Evolutionary conservation across 345 rosid genomes (phyloP), one percentile per base, ranked within the genome.

Genomic region (Bruguiera parviflora): DNA sequence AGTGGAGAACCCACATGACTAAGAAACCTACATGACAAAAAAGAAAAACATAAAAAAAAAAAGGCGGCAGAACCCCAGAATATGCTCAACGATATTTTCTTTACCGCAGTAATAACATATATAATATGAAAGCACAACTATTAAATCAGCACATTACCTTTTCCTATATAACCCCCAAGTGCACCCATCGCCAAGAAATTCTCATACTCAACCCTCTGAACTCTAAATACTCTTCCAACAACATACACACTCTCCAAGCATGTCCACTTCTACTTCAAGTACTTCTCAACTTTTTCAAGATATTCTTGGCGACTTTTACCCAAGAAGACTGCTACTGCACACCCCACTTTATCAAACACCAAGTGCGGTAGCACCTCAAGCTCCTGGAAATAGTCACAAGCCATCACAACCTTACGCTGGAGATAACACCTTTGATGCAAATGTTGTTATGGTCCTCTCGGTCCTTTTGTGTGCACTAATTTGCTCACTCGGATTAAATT

Each of bases 1-100:
- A 81, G 90, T 87, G 92, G 92, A 83, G 80, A 61, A 80, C 72
- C 86, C 78, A 76, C 51, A 72, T 28, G 62, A 71, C 67, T 56
- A n/a, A 47, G 21, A 82, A 51, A 58, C 53, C 58, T 24, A 8
- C 43, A 69, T 51, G 58, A 58, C 3, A 58, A 22, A 64, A 28
- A 24, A 58, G n/a, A 53, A 71, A 24, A 71, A 61, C 28, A 27
- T 27, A 64, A 58, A 62, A 10, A 11, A 4, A 19, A 35, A 43
- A 6, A 7, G 0, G 31, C 56, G 68, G 25, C 39, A 58, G 61
- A 76, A 52, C 69, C 64, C 20, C n/a, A 29, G 77, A 73, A 72
- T 75, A 76, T 81, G 73, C 80, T 65, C 57, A 37, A 65, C 8
- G 25, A 46, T 32, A 52, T 53, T 31, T 28, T 62, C 64, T 63